Percentiles rank a stretch among this genome's conserved stretches.
Conservation (phyloP, 257 asterid species). For the Lantana camara region DNA sequence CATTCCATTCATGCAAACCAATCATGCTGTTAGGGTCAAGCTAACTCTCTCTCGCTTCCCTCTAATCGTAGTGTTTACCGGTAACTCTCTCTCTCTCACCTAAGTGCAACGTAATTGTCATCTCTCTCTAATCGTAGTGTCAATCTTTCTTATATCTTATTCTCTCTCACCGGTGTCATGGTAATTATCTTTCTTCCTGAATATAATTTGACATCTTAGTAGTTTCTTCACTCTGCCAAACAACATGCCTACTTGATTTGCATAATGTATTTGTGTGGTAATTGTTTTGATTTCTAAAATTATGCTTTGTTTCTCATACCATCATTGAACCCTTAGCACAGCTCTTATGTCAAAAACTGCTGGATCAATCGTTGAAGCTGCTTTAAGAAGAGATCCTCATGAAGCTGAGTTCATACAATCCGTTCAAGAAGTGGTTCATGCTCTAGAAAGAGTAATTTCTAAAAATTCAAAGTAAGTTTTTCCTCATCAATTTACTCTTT, state of each 20-base stretch:
- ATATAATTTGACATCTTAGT: background rate
- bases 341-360: conserved; percentile 98
- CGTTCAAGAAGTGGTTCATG: conserved; percentile 94
- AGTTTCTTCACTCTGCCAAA: conserved; percentile 6
- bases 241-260: conserved; percentile 16
- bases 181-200: too few species aligned
- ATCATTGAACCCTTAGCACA: conserved; percentile 48
- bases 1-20: too few species aligned
- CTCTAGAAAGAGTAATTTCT: conserved; percentile 95
- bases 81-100: too few species aligned
- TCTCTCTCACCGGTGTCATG: too few species aligned
- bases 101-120: too few species aligned
- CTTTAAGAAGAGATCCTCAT: conserved; percentile 92
- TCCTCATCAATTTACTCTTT: background rate
- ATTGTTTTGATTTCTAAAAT: conserved; percentile 3
- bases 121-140: too few species aligned
- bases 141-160: too few species aligned
- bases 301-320: conserved; percentile 30
- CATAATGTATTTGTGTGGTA: conserved; percentile 20
- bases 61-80: too few species aligned
- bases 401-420: conserved; percentile 93
- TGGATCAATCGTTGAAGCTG: conserved; percentile 98
- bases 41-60: too few species aligned
- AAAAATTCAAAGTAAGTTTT: conserved; percentile 78
- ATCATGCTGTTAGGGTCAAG: too few species aligned